phyloP scores from a whole-genome alignment of 2,329 filamentous ascomycete species.

The Monosporascus sp. region DNA sequence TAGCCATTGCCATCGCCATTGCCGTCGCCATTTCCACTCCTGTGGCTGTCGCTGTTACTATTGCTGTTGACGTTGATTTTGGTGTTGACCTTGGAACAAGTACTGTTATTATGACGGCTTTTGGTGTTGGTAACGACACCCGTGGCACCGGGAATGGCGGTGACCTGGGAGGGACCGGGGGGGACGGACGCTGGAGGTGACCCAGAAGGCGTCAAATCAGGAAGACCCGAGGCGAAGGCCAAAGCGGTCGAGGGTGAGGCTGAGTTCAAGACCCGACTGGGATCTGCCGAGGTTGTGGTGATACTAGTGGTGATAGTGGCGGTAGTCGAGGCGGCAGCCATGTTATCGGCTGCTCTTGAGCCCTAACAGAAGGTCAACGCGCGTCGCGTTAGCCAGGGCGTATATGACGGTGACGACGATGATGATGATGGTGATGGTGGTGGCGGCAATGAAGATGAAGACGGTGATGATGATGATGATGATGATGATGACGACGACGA shows the following conservation, averaged over 20 bases:
- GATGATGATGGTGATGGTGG: background rate
- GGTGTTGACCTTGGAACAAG: conserved; percentile 1
- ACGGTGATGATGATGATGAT: background rate
- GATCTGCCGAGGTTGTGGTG: background rate
- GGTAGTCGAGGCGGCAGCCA: background rate
- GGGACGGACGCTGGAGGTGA: background rate
- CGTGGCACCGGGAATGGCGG: background rate
- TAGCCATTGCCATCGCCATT: background rate
- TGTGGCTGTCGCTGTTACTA: background rate
- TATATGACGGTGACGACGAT: background rate
- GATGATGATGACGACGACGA: background rate
- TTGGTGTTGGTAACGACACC: background rate
- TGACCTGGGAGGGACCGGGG: background rate
- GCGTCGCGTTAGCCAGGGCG: background rate
- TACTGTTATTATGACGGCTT: background rate
- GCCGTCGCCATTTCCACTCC: background rate
- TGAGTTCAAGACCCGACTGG: background rate
- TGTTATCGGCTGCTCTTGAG: background rate
- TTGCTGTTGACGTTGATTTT: background rate
- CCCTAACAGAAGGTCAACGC: background rate
- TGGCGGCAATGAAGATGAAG: background rate
- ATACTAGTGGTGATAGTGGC: background rate
- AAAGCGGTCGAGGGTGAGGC: background rate
- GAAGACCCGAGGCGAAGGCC: background rate
- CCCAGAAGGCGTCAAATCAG: background rate